phyloP scores from a whole-genome alignment of 163 green algal species.

The Volvox carteri region DNA sequence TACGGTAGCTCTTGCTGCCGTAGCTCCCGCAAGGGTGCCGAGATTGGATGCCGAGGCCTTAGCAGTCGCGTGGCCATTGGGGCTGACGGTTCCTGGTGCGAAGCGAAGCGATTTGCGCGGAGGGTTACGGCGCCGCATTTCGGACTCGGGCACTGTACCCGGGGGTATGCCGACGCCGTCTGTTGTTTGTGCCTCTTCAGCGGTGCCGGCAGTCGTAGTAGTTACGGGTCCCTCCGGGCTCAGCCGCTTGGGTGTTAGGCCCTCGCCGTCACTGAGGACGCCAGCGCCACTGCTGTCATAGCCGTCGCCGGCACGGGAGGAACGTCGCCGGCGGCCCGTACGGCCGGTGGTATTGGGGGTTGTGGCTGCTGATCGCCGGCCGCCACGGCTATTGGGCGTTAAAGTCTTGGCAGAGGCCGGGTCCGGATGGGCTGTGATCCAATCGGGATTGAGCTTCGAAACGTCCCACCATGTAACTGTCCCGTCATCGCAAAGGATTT shows the following conservation, averaged over 20 bases:
- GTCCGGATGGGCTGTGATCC: constrained; percentile 10
- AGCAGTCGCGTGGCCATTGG: background rate
- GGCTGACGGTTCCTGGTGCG: constrained; percentile 42
- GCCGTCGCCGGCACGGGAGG: background rate
- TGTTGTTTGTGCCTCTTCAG: background rate
- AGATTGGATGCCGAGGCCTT: background rate
- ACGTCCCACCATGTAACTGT: constrained; percentile 49
- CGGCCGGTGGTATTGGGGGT: constrained; percentile 16
- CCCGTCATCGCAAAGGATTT: constrained; percentile 37
- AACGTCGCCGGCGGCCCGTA: background rate
- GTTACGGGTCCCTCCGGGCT: background rate
- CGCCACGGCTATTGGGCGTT: background rate
- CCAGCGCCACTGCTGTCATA: constrained; percentile 34
- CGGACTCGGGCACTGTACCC: background rate
- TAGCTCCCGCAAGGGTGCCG: too few species aligned
- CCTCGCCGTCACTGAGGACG: constrained; percentile 16
- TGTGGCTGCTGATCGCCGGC: background rate
- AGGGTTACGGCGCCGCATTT: background rate
- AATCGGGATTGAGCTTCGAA: background rate
- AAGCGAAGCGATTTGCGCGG: constrained; percentile 25
- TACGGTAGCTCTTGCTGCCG: too few species aligned
- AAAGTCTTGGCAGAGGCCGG: background rate
- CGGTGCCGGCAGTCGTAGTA: background rate
- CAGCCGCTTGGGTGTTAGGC: background rate
- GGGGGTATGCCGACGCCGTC: background rate